A percentile compares a stretch with the other conserved stretches of the same genome.
phyloP scores from a whole-genome alignment of 2,329 filamentous ascomycete species.

The Alternaria ventricosa region DNA sequence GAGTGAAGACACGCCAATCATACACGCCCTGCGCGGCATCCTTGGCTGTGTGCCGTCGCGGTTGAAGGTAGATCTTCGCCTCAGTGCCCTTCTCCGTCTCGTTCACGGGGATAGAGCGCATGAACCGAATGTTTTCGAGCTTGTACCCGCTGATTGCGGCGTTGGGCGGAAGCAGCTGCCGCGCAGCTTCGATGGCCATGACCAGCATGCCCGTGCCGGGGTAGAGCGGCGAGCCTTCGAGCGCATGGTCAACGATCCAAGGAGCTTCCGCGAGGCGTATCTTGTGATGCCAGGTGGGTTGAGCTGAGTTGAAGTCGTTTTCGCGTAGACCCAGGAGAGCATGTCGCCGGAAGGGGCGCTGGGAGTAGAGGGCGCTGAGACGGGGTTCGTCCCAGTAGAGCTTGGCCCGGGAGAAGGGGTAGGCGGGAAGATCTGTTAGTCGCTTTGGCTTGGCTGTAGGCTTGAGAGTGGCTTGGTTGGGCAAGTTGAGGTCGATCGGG shows the following conservation, averaged over 20 bases:
- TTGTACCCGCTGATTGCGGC: constrained; percentile 10
- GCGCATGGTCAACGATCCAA: constrained; percentile 58
- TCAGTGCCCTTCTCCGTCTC: constrained; percentile 9
- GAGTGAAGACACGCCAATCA: constrained; percentile 11
- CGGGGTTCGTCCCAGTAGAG: constrained; percentile 27
- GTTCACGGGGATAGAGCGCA: constrained; percentile 14
- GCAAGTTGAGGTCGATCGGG: constrained; percentile 4
- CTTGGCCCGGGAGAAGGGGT: constrained; percentile 38
- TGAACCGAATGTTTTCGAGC: constrained; percentile 11
- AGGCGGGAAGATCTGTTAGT: constrained; percentile 16
- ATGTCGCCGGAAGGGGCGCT: constrained; percentile 27
- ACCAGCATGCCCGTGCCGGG: constrained; percentile 44
- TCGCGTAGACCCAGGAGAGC: constrained; percentile 22
- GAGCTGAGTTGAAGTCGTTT: constrained; percentile 22
- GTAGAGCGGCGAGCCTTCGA: constrained; percentile 37
- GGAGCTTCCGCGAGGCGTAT: constrained; percentile 50
- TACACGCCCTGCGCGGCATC: constrained; percentile 9
- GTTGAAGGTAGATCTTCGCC: constrained; percentile 8
- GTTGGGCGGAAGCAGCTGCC: constrained; percentile 14
- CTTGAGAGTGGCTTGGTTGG: constrained; percentile 10
- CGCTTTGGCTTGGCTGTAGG: constrained; percentile 2
- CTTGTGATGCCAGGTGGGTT: constrained; percentile 55
- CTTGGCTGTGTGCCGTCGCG: constrained; percentile 11
- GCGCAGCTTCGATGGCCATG: constrained; percentile 43
- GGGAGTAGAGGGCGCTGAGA: constrained; percentile 2